Evolutionary conservation across 169 alveolate species (phyloP).

Genomic region (Plasmodium relictum): DNA sequence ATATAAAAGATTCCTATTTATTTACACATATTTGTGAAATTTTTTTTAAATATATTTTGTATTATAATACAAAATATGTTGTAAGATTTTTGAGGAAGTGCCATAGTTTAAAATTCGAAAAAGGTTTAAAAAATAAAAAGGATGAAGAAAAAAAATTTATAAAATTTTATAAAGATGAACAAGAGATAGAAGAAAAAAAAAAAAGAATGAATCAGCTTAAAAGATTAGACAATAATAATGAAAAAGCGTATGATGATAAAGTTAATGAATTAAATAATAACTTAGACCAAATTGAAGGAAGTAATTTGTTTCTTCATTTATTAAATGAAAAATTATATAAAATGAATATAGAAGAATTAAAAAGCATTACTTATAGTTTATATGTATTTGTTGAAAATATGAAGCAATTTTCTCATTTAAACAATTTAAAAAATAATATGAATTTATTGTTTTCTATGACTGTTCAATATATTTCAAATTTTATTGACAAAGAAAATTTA

Average conservation of each 20-base stretch:
- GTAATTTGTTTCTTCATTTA: conserved; percentile 19
- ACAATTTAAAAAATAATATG: conserved; percentile 50
- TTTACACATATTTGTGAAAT: conserved; percentile 65
- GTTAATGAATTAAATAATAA: background rate
- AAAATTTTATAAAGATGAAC: background rate
- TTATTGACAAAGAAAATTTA: conserved; percentile 7
- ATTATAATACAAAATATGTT: conserved; percentile 10
- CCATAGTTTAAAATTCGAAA: conserved; percentile 42
- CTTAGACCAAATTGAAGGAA: conserved; percentile 31
- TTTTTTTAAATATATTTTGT: conserved; percentile 7
- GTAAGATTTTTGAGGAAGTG: conserved; percentile 62
- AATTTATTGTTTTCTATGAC: conserved; percentile 55
- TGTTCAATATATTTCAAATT: conserved; percentile 33
- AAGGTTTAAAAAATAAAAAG: background rate
- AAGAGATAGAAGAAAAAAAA: background rate
- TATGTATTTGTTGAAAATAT: conserved; percentile 71
- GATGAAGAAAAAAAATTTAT: background rate
- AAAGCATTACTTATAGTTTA: conserved; percentile 28
- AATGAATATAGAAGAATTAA: conserved; percentile 16
- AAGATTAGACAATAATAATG: background rate
- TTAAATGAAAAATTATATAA: conserved; percentile 25
- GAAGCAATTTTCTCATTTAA: conserved; percentile 51
- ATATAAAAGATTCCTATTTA: conserved; percentile 17
- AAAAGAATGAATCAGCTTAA: background rate
- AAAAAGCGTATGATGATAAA: background rate